phyloP scores from a whole-genome alignment of 768 basidiomycete genomes.

The Phylloporus sp. region DNA sequence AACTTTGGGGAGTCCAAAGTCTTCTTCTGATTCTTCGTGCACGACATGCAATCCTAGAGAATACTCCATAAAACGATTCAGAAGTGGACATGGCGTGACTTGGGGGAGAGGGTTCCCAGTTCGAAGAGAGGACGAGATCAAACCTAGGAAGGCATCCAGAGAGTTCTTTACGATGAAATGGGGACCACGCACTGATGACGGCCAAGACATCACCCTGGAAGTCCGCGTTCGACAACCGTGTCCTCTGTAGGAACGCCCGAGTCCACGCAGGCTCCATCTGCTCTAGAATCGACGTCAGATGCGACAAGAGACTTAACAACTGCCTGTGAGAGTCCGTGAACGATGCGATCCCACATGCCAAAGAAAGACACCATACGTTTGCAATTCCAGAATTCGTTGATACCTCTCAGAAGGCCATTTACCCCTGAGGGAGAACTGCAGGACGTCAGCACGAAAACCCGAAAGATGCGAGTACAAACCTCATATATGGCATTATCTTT shows the following conservation, averaged over 20 bases:
- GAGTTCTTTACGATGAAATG: background rate
- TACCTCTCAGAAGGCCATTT: slow-evolving; percentile 80
- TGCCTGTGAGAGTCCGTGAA: slow-evolving; percentile 41
- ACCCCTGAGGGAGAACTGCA: slow-evolving; percentile 69
- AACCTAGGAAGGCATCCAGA: slow-evolving; percentile 37
- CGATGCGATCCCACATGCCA: background rate
- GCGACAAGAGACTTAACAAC: slow-evolving; percentile 61
- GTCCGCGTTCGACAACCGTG: slow-evolving; percentile 68
- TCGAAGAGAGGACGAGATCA: slow-evolving; percentile 72
- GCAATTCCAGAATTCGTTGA: slow-evolving; percentile 60
- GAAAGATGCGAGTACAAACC: slow-evolving; percentile 35
- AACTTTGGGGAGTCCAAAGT: slow-evolving; percentile 65
- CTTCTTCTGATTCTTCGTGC: slow-evolving; percentile 65
- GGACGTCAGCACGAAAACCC: background rate
- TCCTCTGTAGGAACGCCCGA: slow-evolving; percentile 66
- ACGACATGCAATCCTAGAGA: slow-evolving; percentile 63
- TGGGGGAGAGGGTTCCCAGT: slow-evolving; percentile 76
- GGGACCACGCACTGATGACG: slow-evolving; percentile 55
- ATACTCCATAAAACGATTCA: slow-evolving; percentile 42
- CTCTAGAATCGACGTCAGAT: slow-evolving; percentile 67
- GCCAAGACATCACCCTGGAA: slow-evolving; percentile 85
- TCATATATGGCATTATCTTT: slow-evolving; percentile 62
- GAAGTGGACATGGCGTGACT: slow-evolving; percentile 72
- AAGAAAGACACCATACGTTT: slow-evolving; percentile 44
- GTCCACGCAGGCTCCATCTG: slow-evolving; percentile 76